Evolutionary conservation across 495 filamentous ascomycete genomes (phyloP), one percentile per base, ranked within the genome.

Genomic region (Penicillium alfredii): DNA sequence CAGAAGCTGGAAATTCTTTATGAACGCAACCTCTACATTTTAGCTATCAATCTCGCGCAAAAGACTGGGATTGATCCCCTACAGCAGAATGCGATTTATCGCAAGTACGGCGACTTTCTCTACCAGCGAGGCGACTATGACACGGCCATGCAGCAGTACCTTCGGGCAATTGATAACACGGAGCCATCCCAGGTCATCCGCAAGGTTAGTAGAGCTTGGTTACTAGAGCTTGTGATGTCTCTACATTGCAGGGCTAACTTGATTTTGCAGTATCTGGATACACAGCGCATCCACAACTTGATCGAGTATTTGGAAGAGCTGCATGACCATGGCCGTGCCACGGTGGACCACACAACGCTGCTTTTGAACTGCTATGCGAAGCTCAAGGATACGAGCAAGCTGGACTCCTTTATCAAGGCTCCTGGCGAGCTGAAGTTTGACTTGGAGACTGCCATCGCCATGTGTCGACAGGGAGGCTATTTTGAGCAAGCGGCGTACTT

Each of bases 381-480:
- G 53, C 64, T 95, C 4, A 96, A 97, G 52, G 89, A 98, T 53
- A 89, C 94, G 6, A 79, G 82, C 23, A 98, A 98, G 60, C 71
- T 98, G 10, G 89, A 97, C 47, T 82, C 83, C 33, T 98, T 98
- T 45, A 98, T 98, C 59, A 93, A 93, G 55, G 88, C 88, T 27
- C 86, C 88, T 3, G 89, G 87, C 2, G 90, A 96, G 51, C 73
- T 94, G 21, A 96, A 92, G 47, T 97, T 98, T 58, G 92, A 98
- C 61, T 69, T 97, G 6, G 92, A 97, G 42, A 98, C 93, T 5
- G 93, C 93, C 2, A 98, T 97, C 33, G 78, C 82, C 4, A 97
- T 98, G 92, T 98, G 92, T 49, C 78, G 93, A 11, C 92, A 98
- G 64, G 93, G 88, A 14, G 88, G 93, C n/a, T 98, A 98, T 57